Evolutionary conservation across 805 yeast species (phyloP), one percentile per base, ranked within the genome.

Genomic region (Ogataea saltuana): DNA sequence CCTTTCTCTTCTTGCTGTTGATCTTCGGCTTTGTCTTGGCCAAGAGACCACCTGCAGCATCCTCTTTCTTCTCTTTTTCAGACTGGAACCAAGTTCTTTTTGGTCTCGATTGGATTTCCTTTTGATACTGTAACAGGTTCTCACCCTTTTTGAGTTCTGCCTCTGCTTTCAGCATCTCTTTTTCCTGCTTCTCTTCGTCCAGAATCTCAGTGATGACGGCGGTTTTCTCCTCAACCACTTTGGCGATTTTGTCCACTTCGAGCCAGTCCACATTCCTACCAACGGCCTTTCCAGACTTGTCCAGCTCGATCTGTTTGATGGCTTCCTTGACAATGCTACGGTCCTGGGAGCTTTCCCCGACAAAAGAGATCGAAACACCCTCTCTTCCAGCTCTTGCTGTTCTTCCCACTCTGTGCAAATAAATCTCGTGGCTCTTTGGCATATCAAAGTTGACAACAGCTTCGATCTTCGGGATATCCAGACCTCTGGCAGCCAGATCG

Each of bases 361-460:
- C 99, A 66, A 93, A 81, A 2, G 97, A 83, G 30, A 93, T 84
- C 33, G 97, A 86, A 44, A 78, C 78, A 76, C 99, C 99, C 41
- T 86, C 88, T 68, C 98, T 80, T 16, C 98, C 98, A 39, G 97
- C 99, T 79, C 99, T 88, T 8, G 99, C 99, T 42, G 98, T 93
- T 76, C 99, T 87, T 68, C 99, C 99, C 47, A 93, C 97, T 74
- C 99, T 85, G 69, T 93, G 99, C 58, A 93, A 72, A 65, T 93
- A 93, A 28, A 91, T 78, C 53, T 93, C 99, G 58, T 86, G 83
- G 22, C 86, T 74, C 64, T 88, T 87, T 39, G 99, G 99, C 95
- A 93, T 88, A 61, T 93, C 99, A 65, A 75, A 93, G 68, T 93
- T 93, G 59, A 93, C 78, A 35, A 93, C 99, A 46, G 85, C 81